Percentiles rank a stretch among this genome's conserved stretches.
Evolutionary conservation across 306 rosid genomes (phyloP).

Genomic region (Fragaria iinumae): DNA sequence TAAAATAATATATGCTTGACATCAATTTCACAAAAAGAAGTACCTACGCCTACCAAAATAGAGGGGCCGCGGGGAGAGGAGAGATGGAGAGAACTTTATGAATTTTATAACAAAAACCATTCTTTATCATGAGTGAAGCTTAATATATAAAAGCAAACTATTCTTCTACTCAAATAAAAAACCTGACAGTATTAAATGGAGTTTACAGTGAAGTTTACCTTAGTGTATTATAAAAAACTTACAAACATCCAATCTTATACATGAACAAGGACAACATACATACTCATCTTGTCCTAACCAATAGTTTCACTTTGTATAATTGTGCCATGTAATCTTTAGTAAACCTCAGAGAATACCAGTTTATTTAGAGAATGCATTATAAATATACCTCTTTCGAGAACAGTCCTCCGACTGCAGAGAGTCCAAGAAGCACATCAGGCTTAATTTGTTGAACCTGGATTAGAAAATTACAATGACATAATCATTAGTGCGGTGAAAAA

Average conservation of each 20-base stretch:
- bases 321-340: not conserved
- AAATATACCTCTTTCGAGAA: constrained; percentile 81
- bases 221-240: not conserved
- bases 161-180: not conserved
- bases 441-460: constrained; percentile 84
- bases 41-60: not conserved
- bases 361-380: constrained; percentile 10
- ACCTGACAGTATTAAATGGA: not conserved
- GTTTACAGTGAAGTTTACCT: not conserved
- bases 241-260: not conserved
- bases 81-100: not conserved
- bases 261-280: not conserved
- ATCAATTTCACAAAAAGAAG: constrained; percentile 22
- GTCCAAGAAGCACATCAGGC: constrained; percentile 98
- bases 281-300: not conserved
- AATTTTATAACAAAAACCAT: not conserved
- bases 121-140: not conserved
- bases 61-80: not conserved
- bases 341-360: not conserved
- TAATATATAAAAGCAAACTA: not conserved
- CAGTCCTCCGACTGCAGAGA: constrained; percentile 98
- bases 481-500: constrained; percentile 13
- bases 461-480: constrained; percentile 27
- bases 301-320: not conserved
- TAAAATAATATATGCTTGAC: constrained; percentile 32